Percentiles rank a stretch among this genome's conserved stretches.
Conservation (phyloP, 176 grass and related monocot species). For the Eragrostis nindensis region DNA sequence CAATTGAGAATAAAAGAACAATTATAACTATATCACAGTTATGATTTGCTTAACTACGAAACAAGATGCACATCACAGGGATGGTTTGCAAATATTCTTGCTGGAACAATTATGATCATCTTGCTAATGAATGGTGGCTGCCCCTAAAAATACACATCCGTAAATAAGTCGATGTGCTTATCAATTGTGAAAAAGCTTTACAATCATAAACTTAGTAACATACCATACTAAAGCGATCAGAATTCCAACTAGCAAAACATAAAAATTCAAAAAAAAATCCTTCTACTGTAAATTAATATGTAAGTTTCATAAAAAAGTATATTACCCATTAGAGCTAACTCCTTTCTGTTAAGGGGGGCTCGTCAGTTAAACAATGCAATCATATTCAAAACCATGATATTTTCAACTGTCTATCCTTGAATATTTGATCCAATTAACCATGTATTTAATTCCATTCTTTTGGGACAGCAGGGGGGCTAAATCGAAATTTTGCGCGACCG, state of each 20-base stretch:
- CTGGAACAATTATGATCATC: not conserved
- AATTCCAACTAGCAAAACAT: not conserved
- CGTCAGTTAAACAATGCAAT: not conserved
- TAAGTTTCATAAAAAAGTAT: not conserved
- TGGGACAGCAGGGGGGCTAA: not conserved
- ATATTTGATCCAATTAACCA: slow-evolving; percentile 22
- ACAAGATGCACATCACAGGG: not conserved
- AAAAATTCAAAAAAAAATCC: slow-evolving; percentile 5
- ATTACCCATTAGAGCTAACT: not conserved
- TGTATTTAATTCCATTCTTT: slow-evolving; percentile 1
- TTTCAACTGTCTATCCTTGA: not conserved
- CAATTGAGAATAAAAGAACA: slow-evolving; percentile 15
- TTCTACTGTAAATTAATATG: not conserved
- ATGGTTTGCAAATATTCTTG: slow-evolving; percentile 11
- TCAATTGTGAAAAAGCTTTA: not conserved
- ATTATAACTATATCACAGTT: not conserved
- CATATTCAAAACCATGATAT: not conserved
- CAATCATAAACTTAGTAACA: not conserved
- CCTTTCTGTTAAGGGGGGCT: not conserved
- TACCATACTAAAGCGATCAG: slow-evolving; percentile 29
- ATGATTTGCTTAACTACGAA: slow-evolving; percentile 12
- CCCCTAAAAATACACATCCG: not conserved
- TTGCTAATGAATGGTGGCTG: not conserved
- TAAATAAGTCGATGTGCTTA: not conserved
- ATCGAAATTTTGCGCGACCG: not conserved